Base-by-base conservation (phyloP, 106 monocot species). In the Triglochin maritima region DNA sequence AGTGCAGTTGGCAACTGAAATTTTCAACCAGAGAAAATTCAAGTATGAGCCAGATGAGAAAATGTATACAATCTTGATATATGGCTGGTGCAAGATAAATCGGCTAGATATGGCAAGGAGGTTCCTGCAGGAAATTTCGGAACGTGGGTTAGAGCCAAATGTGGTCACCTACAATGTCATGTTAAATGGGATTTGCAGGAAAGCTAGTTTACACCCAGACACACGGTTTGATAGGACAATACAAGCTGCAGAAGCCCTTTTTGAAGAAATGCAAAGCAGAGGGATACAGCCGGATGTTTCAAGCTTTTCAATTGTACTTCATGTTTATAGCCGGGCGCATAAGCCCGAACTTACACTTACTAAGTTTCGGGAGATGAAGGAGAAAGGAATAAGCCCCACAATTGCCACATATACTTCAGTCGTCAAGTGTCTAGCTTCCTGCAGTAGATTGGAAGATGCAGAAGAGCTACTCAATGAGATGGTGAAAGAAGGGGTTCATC, bases 261-360 rank as follows among this genome's bases (percentile, higher is more conserved):
- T 98, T 47, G 75, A 78, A 3, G 82, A 88, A 47, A 98, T 98
- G 96, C 79, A 52, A 4, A 62, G 43, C 46, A 80, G 76, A 68
- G 88, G 88, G 17, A 91, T 98, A n/a, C 84, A 87, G 62, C 96
- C 96, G 16, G 91, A 91, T 75, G 82, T 82, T 16, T 91, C 80
- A 1, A 98, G 91, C 60, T 98, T 91, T 56, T 96, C 96, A 0
- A 82, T 98, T 17, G 69, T 91, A 46, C 79, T 98, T 50, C 90
- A 98, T 81, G 86, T 91, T 16, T 91, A 88, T 57, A 98, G 91
- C 71, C 81, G 96, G 14, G 96, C 86, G 6, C 96, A 98, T 76
- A 91, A 91, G 63, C 91, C 88, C 1, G 91, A 91, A 58, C 62
- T 98, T 41, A 71, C 79, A 9, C 45, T 91, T 15, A 70, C 62